These are phyloP conservation scores for Fusarium nygamai DNA, from an alignment of 2,329 filamentous ascomycete species.

Conservation along the genomic window DNA sequence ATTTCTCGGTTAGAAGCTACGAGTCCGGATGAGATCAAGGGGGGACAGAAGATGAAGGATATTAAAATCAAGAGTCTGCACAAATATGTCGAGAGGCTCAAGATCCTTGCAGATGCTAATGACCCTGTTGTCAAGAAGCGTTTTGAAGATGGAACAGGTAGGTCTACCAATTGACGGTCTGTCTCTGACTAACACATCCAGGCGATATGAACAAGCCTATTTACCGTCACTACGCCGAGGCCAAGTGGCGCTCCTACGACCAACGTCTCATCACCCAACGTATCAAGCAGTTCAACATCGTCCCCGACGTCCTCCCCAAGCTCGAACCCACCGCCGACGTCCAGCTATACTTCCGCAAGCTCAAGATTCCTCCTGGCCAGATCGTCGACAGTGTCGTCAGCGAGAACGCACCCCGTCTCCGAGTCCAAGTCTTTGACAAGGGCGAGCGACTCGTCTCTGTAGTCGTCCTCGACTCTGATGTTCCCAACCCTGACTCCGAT, in stretches of 20 bases:
- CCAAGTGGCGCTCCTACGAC: constrained; percentile 88
- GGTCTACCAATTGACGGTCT: not conserved
- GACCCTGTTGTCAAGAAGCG: constrained; percentile 92
- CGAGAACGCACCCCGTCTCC: constrained; percentile 77
- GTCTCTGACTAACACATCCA: constrained; percentile 49
- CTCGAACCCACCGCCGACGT: constrained; percentile 84
- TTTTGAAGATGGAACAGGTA: constrained; percentile 92
- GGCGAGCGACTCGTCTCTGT: constrained; percentile 86
- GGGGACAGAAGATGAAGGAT: constrained; percentile 73
- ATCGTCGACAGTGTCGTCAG: constrained; percentile 80
- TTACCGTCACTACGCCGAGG: constrained; percentile 88
- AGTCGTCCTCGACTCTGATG: constrained; percentile 88
- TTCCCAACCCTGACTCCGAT: constrained; percentile 81
- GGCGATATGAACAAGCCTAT: constrained; percentile 97
- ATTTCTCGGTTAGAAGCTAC: constrained; percentile 74
- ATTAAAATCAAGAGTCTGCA: constrained; percentile 75
- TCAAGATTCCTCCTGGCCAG: constrained; percentile 77
- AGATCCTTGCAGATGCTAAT: constrained; percentile 93
- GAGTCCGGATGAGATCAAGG: constrained; percentile 65
- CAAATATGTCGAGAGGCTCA: constrained; percentile 77
- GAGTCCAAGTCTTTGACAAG: constrained; percentile 84
- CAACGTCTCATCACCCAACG: constrained; percentile 84
- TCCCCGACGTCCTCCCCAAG: constrained; percentile 86
- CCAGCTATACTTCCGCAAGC: constrained; percentile 79
- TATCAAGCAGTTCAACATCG: constrained; percentile 84